Evolutionary conservation across 2,329 filamentous ascomycete genomes (phyloP).

Genomic region (Pseudogymnoascus verrucosus): DNA sequence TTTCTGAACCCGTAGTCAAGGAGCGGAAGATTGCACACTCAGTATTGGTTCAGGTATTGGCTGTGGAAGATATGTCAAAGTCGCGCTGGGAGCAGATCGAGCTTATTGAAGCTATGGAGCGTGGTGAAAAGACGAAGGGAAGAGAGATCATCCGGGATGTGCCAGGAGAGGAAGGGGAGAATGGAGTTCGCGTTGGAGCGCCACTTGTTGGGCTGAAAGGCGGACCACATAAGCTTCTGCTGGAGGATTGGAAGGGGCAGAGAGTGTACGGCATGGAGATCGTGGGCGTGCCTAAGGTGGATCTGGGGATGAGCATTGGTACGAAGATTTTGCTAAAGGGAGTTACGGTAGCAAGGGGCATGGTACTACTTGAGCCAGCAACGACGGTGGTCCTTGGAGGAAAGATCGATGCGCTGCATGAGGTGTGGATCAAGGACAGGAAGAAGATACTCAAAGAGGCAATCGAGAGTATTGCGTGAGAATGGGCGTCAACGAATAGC

Average conservation of each 20-base stretch:
- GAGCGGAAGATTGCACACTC: constrained; percentile 51
- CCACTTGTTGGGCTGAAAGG: not conserved
- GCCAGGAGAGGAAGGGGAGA: constrained; percentile 36
- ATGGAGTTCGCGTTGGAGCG: constrained; percentile 10
- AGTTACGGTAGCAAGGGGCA: constrained; percentile 64
- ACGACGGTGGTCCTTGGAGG: constrained; percentile 72
- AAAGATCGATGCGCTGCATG: constrained; percentile 74
- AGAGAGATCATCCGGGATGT: constrained; percentile 73
- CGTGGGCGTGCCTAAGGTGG: constrained; percentile 54
- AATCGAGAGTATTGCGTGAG: constrained; percentile 31
- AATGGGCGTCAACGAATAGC: not conserved
- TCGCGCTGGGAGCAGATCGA: constrained; percentile 86
- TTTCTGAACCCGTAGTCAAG: constrained; percentile 44
- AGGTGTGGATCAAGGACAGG: constrained; percentile 64
- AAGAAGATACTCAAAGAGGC: constrained; percentile 60
- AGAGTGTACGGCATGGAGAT: constrained; percentile 69
- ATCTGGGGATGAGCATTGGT: constrained; percentile 64
- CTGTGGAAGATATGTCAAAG: constrained; percentile 73
- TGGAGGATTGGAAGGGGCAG: constrained; percentile 71
- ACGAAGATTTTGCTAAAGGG: constrained; percentile 69
- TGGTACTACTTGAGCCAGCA: constrained; percentile 66
- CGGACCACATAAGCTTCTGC: constrained; percentile 66
- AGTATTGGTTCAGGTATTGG: constrained; percentile 72
- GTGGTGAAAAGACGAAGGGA: constrained; percentile 67
- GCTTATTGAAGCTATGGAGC: constrained; percentile 62